These are phyloP conservation scores for Suhomyces bolitotheri DNA, from an alignment of 1,139 yeast species.

Conservation along the genomic window DNA sequence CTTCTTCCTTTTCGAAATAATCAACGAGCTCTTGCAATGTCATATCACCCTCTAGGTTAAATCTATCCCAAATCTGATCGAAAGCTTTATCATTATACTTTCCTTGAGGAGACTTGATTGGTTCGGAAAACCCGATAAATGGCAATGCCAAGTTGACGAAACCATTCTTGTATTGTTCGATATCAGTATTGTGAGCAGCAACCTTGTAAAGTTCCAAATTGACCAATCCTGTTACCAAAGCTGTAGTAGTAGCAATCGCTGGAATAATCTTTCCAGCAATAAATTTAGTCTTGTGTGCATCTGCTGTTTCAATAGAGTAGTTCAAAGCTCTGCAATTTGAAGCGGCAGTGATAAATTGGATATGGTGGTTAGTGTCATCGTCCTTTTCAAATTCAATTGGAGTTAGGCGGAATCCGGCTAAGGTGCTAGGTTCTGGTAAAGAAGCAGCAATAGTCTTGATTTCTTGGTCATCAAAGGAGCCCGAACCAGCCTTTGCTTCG, in stretches of 20 bases:
- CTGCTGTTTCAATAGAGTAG: constrained; percentile 81
- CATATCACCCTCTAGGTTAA: constrained; percentile 74
- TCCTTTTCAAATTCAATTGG: constrained; percentile 97
- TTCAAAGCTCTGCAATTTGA: constrained; percentile 94
- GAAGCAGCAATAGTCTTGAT: constrained; percentile 65
- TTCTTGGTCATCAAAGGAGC: constrained; percentile 57
- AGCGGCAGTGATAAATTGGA: constrained; percentile 95
- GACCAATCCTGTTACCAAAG: constrained; percentile 91
- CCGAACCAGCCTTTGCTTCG: constrained; percentile 51
- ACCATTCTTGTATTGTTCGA: constrained; percentile 93
- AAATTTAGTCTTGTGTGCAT: constrained; percentile 72
- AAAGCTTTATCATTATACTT: constrained; percentile 77
- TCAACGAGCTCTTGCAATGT: constrained; percentile 76
- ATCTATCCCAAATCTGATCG: constrained; percentile 95
- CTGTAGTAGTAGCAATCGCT: constrained; percentile 98
- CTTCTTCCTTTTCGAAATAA: constrained; percentile 76
- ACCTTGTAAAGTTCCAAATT: constrained; percentile 91
- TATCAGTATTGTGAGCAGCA: constrained; percentile 65
- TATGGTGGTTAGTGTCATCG: constrained; percentile 94
- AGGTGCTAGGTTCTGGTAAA: constrained; percentile 83
- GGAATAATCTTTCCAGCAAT: constrained; percentile 96
- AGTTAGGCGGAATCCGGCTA: constrained; percentile 82
- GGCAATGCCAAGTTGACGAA: constrained; percentile 93
- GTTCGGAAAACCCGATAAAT: constrained; percentile 95
- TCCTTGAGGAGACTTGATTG: constrained; percentile 80